Base-by-base conservation (phyloP, 768 basidiomycete species). In the Psilocybe subaeruginosa region DNA sequence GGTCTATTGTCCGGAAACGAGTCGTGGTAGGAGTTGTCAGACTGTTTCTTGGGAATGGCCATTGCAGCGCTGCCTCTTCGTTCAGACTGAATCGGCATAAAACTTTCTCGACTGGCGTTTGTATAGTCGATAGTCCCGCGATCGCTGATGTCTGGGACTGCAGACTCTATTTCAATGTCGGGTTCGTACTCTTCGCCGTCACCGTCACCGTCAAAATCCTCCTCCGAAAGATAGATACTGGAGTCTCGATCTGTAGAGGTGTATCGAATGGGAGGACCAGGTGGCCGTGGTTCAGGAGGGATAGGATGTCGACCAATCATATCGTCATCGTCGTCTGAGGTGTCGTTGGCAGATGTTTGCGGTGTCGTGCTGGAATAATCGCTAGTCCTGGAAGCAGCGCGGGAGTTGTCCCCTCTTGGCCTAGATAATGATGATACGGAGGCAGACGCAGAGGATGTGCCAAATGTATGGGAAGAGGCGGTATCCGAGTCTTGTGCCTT, bases 61-160 rank as follows among this genome's bases (percentile, higher is more conserved):
- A 88, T 83, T n/a, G 89, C 87, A 14, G 84, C 67, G 65, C 87
- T 89, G 11, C 84, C 84, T 60, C 84, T 78, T 58, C 86, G 78
- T 43, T 66, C 62, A 7, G 59, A 43, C 12, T 62, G 46, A 37
- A 61, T 56, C 27, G 54, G 51, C 23, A 29, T 30, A 17, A 69
- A 54, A 49, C 65, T 70, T 8, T 69, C 68, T 45, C 64, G 63
- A 56, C 66, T 70, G 35, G 41, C 53, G 45, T 57, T 71, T 33
- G 51, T 17, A 57, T 64, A 64, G 27, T 70, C 63, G 57, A 69
- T 67, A 49, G 63, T 62, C 67, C 72, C 66, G 58, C 62, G 62
- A 33, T 67, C 66, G 70, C 76, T 74, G 60, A 73, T 74, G 27
- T 75, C 73, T 55, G 73, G 77, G 51, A 69, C 74, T 53, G 63